phyloP scores from a whole-genome alignment of 805 yeast species.

The Metschnikowia colocasiae region DNA sequence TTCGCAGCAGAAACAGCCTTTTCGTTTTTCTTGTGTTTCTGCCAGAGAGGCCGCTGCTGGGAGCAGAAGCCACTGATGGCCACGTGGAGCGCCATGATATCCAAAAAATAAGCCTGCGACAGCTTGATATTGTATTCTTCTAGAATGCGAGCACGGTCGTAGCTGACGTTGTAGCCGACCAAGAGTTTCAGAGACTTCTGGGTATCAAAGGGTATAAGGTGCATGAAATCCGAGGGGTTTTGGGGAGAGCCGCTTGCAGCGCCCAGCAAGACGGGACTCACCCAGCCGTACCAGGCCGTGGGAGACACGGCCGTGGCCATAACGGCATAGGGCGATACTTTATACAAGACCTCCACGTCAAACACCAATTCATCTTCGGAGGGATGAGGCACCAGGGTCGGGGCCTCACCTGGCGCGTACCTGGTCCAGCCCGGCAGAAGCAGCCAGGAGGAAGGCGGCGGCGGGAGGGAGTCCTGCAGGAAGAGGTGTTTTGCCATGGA shows the following conservation, averaged over 20 bases:
- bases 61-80: conserved; percentile 92
- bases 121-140: conserved; percentile 75
- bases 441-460: conserved; percentile 53
- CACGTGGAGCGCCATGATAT: conserved; percentile 89
- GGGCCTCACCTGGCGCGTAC: conserved; percentile 54
- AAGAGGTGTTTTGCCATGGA: conserved; percentile 46
- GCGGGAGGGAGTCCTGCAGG: conserved; percentile 29
- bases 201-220: conserved; percentile 73
- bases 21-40: conserved; percentile 48
- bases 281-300: conserved; percentile 92
- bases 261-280: conserved; percentile 70
- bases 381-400: conserved; percentile 64
- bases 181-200: conserved; percentile 49
- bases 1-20: conserved; percentile 15
- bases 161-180: conserved; percentile 88
- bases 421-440: conserved; percentile 76
- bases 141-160: conserved; percentile 78
- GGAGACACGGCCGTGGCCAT: conserved; percentile 76
- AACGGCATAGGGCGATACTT: conserved; percentile 67
- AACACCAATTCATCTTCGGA: conserved; percentile 69
- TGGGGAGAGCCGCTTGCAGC: conserved; percentile 28
- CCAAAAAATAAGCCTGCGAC: conserved; percentile 75
- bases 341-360: conserved; percentile 86
- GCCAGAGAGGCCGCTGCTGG: conserved; percentile 79
- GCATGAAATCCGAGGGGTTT: conserved; percentile 43